These are phyloP conservation scores for Backusella parvicylindrica DNA, from an alignment of 192 early-diverging fungal genomes.

Conservation along the genomic window DNA sequence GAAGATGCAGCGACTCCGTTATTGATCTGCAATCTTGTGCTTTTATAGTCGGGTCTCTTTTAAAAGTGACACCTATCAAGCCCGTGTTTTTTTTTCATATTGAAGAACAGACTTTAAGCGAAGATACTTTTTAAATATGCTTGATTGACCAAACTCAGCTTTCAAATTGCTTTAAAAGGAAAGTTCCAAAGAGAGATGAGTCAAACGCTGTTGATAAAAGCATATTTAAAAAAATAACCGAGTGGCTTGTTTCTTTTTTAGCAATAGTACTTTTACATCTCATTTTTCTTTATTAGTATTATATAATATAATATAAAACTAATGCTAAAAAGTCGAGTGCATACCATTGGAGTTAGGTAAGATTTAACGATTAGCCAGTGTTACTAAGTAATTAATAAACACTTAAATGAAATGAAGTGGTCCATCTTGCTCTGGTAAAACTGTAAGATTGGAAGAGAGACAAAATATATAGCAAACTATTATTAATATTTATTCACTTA, in stretches of 20 bases:
- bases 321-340: not conserved
- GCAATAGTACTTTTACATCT: not conserved
- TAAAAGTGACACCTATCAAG: no score
- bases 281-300: not conserved
- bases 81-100: no score
- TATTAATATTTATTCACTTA: not conserved
- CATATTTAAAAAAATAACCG: not conserved
- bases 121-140: no score
- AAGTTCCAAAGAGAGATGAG: not conserved
- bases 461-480: not conserved
- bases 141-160: not conserved
- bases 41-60: no score
- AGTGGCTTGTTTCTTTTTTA: not conserved
- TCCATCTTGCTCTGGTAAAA: conserved; percentile 72
- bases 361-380: not conserved
- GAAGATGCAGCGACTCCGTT: no score
- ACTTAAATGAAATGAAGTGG: conserved; percentile 36
- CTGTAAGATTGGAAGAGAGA: conserved; percentile 30
- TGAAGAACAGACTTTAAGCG: no score
- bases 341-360: not conserved
- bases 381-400: not conserved
- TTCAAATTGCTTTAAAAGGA: not conserved
- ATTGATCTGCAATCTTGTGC: no score
- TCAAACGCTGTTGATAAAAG: not conserved
- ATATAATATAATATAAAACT: not conserved